Evolutionary conservation across 495 filamentous ascomycete genomes (phyloP).

Genomic region (Talaromyces thailandensis): DNA sequence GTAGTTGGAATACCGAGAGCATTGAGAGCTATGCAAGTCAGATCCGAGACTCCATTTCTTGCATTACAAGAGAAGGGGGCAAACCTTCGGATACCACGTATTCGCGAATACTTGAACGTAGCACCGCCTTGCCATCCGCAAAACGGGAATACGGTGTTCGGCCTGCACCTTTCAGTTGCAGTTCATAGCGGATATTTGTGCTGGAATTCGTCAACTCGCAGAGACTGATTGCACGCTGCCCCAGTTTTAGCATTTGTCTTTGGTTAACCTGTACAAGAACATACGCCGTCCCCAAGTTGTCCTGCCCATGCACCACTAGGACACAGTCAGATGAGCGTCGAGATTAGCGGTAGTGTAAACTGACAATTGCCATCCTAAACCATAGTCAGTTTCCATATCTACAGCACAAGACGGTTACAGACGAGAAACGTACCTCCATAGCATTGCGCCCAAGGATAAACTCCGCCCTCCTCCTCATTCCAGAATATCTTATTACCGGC

Average conservation of each 20-base stretch:
- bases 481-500: conserved; percentile 69
- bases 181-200: conserved; percentile 67
- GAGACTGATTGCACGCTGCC: conserved; percentile 71
- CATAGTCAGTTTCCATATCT: conserved; percentile 9
- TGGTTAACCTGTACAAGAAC: conserved; percentile 2
- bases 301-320: conserved; percentile 76
- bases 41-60: background rate
- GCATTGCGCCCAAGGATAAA: conserved; percentile 97
- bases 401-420: background rate
- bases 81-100: conserved; percentile 78
- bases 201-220: conserved; percentile 79
- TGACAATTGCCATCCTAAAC: conserved; percentile 47
- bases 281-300: conserved; percentile 80
- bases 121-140: conserved; percentile 92
- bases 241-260: background rate
- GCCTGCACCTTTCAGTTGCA: conserved; percentile 92
- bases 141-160: conserved; percentile 91
- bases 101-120: conserved; percentile 85
- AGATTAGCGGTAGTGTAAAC: conserved; percentile 1
- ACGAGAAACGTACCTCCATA: conserved; percentile 60
- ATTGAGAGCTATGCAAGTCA: conserved; percentile 46
- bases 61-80: background rate
- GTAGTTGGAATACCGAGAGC: conserved; percentile 80
- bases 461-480: conserved; percentile 49
- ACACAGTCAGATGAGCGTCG: conserved; percentile 1